Base-by-base conservation (phyloP, 768 basidiomycete genomes). In the Phlebiopsis gigantea region DNA sequence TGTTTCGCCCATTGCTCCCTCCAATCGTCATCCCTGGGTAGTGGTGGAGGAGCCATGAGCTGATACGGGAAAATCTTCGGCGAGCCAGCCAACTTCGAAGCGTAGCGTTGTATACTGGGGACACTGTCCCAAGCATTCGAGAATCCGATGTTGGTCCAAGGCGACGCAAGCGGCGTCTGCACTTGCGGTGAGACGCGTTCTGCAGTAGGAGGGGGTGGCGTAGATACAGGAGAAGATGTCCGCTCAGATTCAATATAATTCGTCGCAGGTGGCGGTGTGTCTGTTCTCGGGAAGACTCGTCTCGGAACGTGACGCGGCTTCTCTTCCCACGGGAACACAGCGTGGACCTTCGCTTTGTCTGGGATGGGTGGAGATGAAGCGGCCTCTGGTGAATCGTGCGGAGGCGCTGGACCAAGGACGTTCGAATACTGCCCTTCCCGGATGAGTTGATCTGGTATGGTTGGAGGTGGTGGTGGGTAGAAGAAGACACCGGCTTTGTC, bases 271-370 rank as follows among this genome's bases (percentile, higher is more conserved):
- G 78, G 75, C 24, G 79, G 83, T 46, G 78, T 74, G 47, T 87
- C 84, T 28, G 79, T 72, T n/a, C 69, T 72, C 26, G 90, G 92
- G 64, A 92, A 92, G 29, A 88, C 80, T 53, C 91, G 87, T 25
- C 76, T 77, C 14, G 90, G 90, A 60, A 77, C 62, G 47, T 75
- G 78, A 29, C 88, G 82, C 12, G 81, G 85, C 63, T 81, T 80
- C 57, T 84, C 80, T 68, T 99, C 96, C 96, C 96, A 99, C n/a
- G 96, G 94, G 70, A 99, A 98, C 30, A 97, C 76, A 30, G 79
- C 74, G 58, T 85, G 86, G 21, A 95, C 81, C 65, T 89, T 89
- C 24, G 71, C 72, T 25, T 75, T 79, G 67, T 94, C 90, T 3
- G 93, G 91, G 61, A 76, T 79, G 5, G 80, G 79, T 12, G 73